phyloP scores from a whole-genome alignment of 352 stramenopile species.

The Blastocystis sp. region DNA sequence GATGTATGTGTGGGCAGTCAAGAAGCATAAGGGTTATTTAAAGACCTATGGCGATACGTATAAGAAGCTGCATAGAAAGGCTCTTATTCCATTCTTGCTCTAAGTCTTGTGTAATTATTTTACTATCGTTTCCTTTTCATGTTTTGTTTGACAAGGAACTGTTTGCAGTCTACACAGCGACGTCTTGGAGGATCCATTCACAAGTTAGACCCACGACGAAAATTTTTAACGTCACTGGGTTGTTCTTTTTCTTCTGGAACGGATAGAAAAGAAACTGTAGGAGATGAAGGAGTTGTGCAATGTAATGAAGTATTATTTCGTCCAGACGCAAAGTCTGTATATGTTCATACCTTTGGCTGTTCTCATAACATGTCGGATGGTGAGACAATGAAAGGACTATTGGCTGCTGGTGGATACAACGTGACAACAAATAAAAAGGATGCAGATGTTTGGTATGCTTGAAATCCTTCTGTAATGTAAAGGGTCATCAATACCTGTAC shows the following conservation, averaged over 20 bases:
- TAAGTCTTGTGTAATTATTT: slow-evolving; percentile 66
- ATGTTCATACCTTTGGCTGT: slow-evolving; percentile 80
- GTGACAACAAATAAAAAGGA: slow-evolving; percentile 73
- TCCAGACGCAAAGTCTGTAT: slow-evolving; percentile 29
- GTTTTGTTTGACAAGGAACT: background rate
- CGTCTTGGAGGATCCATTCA: too few relatives aligned
- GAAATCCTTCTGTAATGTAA: background rate
- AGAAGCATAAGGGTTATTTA: slow-evolving; percentile 79
- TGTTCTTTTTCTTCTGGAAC: too few relatives aligned
- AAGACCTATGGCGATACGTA: slow-evolving; percentile 78
- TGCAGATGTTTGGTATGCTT: slow-evolving; percentile 72
- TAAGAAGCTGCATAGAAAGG: slow-evolving; percentile 76
- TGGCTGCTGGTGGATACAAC: slow-evolving; percentile 78
- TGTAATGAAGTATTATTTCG: background rate
- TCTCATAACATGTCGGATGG: slow-evolving; percentile 83
- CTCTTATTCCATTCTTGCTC: slow-evolving; percentile 76
- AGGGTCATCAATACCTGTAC: slow-evolving; percentile 82
- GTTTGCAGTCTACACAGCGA: background rate
- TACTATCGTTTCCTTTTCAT: slow-evolving; percentile 27
- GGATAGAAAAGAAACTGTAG: background rate
- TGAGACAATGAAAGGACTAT: slow-evolving; percentile 83
- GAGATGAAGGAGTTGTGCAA: background rate
- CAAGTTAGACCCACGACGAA: too few relatives aligned
- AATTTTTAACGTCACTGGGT: too few relatives aligned
- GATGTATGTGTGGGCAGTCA: slow-evolving; percentile 79